Conservation (phyloP, 2,329 filamentous ascomycete species). For the Trichothecium sympodiale region DNA sequence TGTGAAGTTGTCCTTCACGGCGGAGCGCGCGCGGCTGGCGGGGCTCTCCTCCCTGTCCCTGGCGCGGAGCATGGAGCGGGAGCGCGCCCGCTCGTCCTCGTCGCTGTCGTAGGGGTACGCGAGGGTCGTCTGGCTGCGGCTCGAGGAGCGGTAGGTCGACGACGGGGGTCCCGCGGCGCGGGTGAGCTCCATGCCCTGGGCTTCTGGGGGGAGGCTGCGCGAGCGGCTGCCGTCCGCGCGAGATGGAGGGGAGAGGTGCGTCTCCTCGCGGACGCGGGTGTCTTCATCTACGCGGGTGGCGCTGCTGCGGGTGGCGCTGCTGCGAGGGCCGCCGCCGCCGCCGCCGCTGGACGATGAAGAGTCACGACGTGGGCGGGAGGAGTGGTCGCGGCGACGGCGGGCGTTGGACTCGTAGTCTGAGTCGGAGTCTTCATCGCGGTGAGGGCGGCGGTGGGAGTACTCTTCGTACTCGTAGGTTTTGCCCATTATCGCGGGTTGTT, state of each 20-base stretch:
- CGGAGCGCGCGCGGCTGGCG: constrained; percentile 26
- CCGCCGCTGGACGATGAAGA: constrained; percentile 21
- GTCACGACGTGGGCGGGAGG: too few species aligned
- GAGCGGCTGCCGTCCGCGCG: constrained; percentile 13
- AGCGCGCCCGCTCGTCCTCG: constrained; percentile 4
- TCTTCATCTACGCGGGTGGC: constrained; percentile 12
- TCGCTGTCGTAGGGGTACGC: constrained; percentile 5
- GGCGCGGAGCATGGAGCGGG: constrained; percentile 7
- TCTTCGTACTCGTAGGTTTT: constrained; percentile 17
- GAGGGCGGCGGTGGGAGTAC: constrained; percentile 12
- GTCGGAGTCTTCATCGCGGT: constrained; percentile 12
- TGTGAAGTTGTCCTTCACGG: constrained; percentile 35
- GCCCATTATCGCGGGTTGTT: constrained; percentile 8
- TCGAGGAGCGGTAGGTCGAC: constrained; percentile 6
- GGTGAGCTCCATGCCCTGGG: constrained; percentile 14
- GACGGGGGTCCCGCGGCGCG: constrained; percentile 10
- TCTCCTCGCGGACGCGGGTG: constrained; percentile 15
- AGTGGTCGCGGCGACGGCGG: constrained; percentile 9
- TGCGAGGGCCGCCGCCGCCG: constrained; percentile 10
- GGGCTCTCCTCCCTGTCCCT: constrained; percentile 16
- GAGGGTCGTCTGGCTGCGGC: constrained; percentile 4
- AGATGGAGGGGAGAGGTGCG: constrained; percentile 15
- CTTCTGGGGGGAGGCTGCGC: constrained; percentile 20
- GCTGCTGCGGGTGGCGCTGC: constrained; percentile 8
- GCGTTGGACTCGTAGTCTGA: constrained; percentile 4